These are phyloP conservation scores for Fusarium staphyleae DNA, from an alignment of 2,329 filamentous ascomycete species.

Conservation along the genomic window DNA sequence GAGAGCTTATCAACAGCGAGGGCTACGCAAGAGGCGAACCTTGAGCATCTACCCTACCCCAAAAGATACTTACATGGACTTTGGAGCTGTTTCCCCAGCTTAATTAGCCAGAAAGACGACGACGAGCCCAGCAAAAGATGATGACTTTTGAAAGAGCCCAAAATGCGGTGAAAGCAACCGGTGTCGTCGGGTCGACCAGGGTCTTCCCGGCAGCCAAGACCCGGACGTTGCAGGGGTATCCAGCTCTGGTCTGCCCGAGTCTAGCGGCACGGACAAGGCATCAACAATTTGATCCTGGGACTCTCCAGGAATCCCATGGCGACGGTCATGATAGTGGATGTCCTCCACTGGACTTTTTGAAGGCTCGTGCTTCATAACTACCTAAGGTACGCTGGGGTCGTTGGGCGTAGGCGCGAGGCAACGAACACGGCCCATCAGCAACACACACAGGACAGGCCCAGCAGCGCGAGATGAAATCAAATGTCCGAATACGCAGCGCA, in stretches of 20 bases:
- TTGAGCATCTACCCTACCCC: constrained; percentile 2
- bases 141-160: constrained; percentile 18
- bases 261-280: neutral
- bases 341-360: constrained; percentile 24
- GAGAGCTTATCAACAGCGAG: constrained; percentile 1
- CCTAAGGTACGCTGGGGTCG: constrained; percentile 7
- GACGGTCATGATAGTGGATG: constrained; percentile 34
- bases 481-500: constrained; percentile 26
- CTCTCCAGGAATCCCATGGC: constrained; percentile 28
- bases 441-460: neutral
- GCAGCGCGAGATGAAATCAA: neutral
- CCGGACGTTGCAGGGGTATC: constrained; percentile 4
- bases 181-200: constrained; percentile 32
- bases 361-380: constrained; percentile 26
- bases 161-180: constrained; percentile 43
- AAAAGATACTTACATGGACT: neutral
- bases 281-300: constrained; percentile 8
- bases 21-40: constrained; percentile 8
- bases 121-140: constrained; percentile 4
- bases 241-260: constrained; percentile 4
- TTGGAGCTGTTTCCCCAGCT: neutral
- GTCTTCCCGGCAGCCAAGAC: constrained; percentile 34
- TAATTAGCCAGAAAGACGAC: neutral
- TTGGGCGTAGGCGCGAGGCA: constrained; percentile 30
- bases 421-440: neutral